Percentiles rank a stretch among this genome's conserved stretches.
Conservation (phyloP, 2,329 filamentous ascomycete species). For the Trichoderma brevicompactum region DNA sequence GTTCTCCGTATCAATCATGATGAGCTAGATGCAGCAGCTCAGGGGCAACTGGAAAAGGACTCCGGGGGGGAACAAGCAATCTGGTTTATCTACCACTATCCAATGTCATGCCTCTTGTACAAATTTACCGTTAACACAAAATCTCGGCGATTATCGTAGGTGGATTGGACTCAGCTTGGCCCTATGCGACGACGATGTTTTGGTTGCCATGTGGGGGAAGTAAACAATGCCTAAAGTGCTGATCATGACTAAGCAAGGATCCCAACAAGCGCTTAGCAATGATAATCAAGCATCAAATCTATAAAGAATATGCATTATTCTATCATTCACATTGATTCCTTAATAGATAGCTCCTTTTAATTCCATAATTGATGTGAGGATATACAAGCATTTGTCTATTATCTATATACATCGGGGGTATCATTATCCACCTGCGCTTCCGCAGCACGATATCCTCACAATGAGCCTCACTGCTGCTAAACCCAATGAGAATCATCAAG, state of each 20-base stretch:
- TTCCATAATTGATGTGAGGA: neutral
- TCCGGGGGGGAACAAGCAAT: neutral
- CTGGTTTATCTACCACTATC: neutral
- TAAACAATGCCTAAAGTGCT: slow-evolving; percentile 42
- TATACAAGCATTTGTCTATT: neutral
- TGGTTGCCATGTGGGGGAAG: slow-evolving; percentile 47
- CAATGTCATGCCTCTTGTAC: neutral
- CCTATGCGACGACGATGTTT: slow-evolving; percentile 29
- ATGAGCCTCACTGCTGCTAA: neutral
- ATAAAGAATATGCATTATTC: neutral
- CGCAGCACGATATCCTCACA: slow-evolving; percentile 9
- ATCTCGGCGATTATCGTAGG: neutral
- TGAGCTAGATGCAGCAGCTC: slow-evolving; percentile 28
- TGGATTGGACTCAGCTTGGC: neutral
- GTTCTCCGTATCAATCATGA: slow-evolving; percentile 64
- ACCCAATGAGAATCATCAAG: neutral
- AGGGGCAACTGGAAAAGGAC: neutral
- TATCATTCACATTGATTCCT: too few relatives aligned
- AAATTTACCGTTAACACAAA: neutral
- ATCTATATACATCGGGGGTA: slow-evolving; percentile 19
- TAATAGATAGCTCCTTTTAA: neutral
- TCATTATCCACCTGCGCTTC: slow-evolving; percentile 7
- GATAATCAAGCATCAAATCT: too few relatives aligned
- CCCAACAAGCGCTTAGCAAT: neutral
- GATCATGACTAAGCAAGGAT: slow-evolving; percentile 35